Conservation (phyloP, 495 filamentous ascomycete species). For the Cryomyces minteri region DNA sequence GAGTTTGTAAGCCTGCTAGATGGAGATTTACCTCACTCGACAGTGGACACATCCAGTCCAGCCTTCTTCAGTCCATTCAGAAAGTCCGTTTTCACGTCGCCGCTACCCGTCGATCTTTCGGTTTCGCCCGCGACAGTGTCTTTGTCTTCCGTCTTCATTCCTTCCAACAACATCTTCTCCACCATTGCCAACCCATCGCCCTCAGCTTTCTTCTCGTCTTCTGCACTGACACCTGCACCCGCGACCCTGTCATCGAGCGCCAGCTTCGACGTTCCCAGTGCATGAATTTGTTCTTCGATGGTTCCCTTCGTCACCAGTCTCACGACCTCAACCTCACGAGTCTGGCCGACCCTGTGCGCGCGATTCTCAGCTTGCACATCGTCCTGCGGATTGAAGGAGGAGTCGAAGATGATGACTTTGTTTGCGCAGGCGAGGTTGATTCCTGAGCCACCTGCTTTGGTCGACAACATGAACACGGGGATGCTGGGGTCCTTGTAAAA, state of each 20-base stretch:
- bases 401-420: slow-evolving; percentile 95
- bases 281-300: slow-evolving; percentile 84
- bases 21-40: not conserved
- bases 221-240: slow-evolving; percentile 26
- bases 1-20: too few species aligned
- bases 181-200: slow-evolving; percentile 41
- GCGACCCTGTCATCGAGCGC: slow-evolving; percentile 76
- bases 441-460: slow-evolving; percentile 82
- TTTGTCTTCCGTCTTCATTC: slow-evolving; percentile 9
- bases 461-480: slow-evolving; percentile 81
- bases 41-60: slow-evolving; percentile 15
- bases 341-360: slow-evolving; percentile 87
- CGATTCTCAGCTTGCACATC: slow-evolving; percentile 94
- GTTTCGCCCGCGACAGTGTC: not conserved
- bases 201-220: slow-evolving; percentile 26
- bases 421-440: slow-evolving; percentile 92
- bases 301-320: slow-evolving; percentile 66
- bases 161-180: slow-evolving; percentile 39
- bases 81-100: slow-evolving; percentile 18
- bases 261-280: slow-evolving; percentile 77
- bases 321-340: slow-evolving; percentile 67
- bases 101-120: slow-evolving; percentile 1
- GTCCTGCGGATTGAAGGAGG: slow-evolving; percentile 88
- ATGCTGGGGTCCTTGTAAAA: slow-evolving; percentile 64
- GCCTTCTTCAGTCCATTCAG: slow-evolving; percentile 16